phyloP scores from a whole-genome alignment of 2,329 filamentous ascomycete genomes.

The Pseudocercospora macadamiae region DNA sequence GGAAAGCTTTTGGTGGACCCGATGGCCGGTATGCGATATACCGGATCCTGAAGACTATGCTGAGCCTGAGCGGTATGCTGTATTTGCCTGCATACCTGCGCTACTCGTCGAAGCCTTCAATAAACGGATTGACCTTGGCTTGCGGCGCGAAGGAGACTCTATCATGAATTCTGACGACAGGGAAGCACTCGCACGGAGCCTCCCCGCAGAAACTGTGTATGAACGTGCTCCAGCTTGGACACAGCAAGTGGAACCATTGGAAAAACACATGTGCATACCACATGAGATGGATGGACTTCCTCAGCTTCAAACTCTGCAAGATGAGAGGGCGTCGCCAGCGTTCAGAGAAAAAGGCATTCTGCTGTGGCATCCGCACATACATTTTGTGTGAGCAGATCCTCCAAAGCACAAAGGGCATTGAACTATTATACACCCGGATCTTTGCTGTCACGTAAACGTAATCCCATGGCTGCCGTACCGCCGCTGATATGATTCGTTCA shows the following conservation, averaged over 20 bases:
- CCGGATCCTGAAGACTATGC: conserved; percentile 7
- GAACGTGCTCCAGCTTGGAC: conserved; percentile 10
- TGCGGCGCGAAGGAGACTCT: conserved; percentile 7
- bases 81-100: conserved; percentile 8
- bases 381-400: neutral
- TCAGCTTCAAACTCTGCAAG: neutral
- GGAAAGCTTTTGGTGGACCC: conserved; percentile 13
- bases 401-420: too few relatives aligned
- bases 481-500: neutral
- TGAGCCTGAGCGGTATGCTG: conserved; percentile 10
- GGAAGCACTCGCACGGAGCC: conserved; percentile 8
- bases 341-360: conserved; percentile 9
- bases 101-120: conserved; percentile 16
- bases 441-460: neutral
- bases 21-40: conserved; percentile 13
- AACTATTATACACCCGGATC: too few relatives aligned
- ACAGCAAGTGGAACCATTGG: neutral
- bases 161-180: conserved; percentile 13
- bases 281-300: neutral
- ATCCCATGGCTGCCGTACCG: neutral
- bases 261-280: neutral
- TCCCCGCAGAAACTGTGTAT: neutral
- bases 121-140: conserved; percentile 9
- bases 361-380: conserved; percentile 7
- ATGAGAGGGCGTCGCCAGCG: conserved; percentile 1